A percentile compares a stretch with the other conserved stretches of the same genome.
These are phyloP conservation scores for Teunomyces funiuensis DNA, from an alignment of 805 yeast genomes.

Conservation along the genomic window DNA sequence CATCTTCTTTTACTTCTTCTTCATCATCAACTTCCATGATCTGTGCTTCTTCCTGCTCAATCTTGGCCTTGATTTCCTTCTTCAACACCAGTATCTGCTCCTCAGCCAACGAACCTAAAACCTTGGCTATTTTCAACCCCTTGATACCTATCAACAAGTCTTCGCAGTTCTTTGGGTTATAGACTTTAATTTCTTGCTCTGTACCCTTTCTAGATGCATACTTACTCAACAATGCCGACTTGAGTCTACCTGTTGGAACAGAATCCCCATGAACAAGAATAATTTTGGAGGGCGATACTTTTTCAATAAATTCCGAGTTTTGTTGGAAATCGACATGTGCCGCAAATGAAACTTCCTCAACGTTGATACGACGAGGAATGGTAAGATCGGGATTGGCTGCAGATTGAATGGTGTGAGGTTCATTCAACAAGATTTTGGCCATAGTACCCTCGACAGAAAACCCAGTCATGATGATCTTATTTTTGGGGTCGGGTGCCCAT, in stretches of 20 bases:
- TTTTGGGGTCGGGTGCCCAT: constrained; percentile 97
- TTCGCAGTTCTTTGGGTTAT: constrained; percentile 89
- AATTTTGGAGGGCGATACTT: constrained; percentile 79
- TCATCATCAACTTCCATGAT: constrained; percentile 27
- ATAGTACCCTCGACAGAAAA: constrained; percentile 98
- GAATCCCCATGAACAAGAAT: constrained; percentile 96
- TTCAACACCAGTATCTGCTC: constrained; percentile 34
- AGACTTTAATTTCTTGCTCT: constrained; percentile 85
- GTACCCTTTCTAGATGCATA: constrained; percentile 81
- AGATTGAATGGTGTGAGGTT: constrained; percentile 89
- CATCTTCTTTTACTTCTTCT: constrained; percentile 15
- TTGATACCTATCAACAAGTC: constrained; percentile 73
- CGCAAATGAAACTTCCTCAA: constrained; percentile 97
- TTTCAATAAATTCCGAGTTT: constrained; percentile 85
- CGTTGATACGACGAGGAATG: constrained; percentile 81
- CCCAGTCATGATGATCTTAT: constrained; percentile 87
- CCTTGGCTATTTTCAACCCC: constrained; percentile 81
- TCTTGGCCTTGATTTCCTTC: constrained; percentile 58
- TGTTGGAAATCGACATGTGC: constrained; percentile 98
- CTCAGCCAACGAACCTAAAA: constrained; percentile 54
- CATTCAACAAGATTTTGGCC: constrained; percentile 87
- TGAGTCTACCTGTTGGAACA: constrained; percentile 97
- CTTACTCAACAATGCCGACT: constrained; percentile 87
- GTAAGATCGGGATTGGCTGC: constrained; percentile 74
- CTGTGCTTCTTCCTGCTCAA: constrained; percentile 41